A percentile compares a stretch with the other conserved stretches of the same genome.
phyloP scores from a whole-genome alignment of 2,329 filamentous ascomycete genomes.

The Geoglossum cookeanum region DNA sequence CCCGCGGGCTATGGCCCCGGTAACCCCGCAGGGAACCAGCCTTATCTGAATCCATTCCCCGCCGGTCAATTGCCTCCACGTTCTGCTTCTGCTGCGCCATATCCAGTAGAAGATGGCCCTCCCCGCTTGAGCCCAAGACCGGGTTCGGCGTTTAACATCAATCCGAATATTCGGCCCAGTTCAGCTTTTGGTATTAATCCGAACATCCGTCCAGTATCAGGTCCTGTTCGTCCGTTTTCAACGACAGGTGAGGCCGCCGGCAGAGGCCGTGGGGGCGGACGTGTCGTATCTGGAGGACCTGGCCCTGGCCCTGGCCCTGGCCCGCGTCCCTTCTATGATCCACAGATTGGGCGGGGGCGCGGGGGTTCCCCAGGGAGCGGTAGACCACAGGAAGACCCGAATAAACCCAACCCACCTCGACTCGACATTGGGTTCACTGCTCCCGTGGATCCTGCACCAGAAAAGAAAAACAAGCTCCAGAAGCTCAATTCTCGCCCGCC shows the following conservation, averaged over 20 bases:
- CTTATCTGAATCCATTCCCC: not conserved
- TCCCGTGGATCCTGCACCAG: slow-evolving; percentile 2
- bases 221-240: slow-evolving; percentile 6
- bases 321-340: not conserved
- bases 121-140: slow-evolving; percentile 10
- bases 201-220: slow-evolving; percentile 17
- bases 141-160: slow-evolving; percentile 19
- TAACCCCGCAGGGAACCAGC: not conserved
- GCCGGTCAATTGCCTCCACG: not conserved
- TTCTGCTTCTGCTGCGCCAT: slow-evolving; percentile 12
- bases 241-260: not conserved
- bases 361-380: not conserved
- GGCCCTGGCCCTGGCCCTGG: not conserved
- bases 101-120: slow-evolving; percentile 23
- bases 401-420: not conserved
- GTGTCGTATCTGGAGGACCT: slow-evolving; percentile 1
- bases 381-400: not conserved
- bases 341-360: not conserved
- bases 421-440: slow-evolving; percentile 6
- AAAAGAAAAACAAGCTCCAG: slow-evolving; percentile 3
- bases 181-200: slow-evolving; percentile 33
- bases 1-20: not conserved
- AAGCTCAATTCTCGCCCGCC: not conserved
- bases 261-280: slow-evolving; percentile 1
- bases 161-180: slow-evolving; percentile 27